Base-by-base conservation (phyloP, 768 basidiomycete species). In the Mycena capillaripes region DNA sequence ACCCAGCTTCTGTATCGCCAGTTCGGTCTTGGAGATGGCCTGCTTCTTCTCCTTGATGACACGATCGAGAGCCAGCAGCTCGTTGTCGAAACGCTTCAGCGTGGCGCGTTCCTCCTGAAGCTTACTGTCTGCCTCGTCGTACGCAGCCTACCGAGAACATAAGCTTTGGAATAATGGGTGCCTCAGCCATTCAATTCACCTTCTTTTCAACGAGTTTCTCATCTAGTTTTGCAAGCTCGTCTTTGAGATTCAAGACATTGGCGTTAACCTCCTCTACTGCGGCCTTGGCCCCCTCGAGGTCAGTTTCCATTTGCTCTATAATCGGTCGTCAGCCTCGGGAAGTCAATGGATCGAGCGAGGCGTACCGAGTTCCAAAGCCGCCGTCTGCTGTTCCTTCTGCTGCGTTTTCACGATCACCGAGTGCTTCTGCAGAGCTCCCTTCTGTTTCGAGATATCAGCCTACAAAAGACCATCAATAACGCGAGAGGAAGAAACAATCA, bases 41-140 rank as follows among this genome's bases (percentile, higher is more conserved):
- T 44, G 42, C 42, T 44, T 44, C 42, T 44, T 44, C 70, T 85
- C 89, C 81, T 95, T 95, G 81, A 98, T 93, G 42, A 44, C 42
- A 44, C 42, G 42, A 44, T 44, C 42, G 19, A 44, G 42, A 36
- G 91, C 92, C 69, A 92, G 92, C 71, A 99, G 83, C 81, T 99
- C 97, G 46, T 90, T 89, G 77, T 97, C 96, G 81, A 97, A 99
- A 2, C 94, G 91, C 23, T 90, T 91, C 14, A 99, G 87, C 9
- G 95, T 93, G 7, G 95, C 96, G 25, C 93, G 92, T 81, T 99
- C 98, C 74, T 95, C 93, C 70, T 91, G 87, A 16, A 98, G 88
- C 74, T 44, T 44, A 3, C 83, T 84, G 71, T 95, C 92, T 1
- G 93, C 94, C 71, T 89, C 86, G 34, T 89, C 84, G 74, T 93